Evolutionary conservation across 441 rosid genomes (phyloP).

Genomic region (Macaranga tanarius): DNA sequence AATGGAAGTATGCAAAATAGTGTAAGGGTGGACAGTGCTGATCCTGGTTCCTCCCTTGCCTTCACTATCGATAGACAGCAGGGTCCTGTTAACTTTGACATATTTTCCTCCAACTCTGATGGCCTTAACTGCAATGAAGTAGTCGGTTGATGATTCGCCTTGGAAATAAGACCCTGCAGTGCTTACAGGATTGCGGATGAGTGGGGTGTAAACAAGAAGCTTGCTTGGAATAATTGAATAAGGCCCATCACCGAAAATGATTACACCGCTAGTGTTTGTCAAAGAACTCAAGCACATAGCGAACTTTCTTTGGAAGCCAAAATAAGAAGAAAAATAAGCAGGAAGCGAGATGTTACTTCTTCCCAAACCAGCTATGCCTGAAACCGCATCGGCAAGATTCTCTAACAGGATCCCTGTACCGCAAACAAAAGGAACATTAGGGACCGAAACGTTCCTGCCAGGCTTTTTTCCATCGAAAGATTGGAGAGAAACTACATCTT

Average conservation of each 20-base stretch:
- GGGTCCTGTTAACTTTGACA: conserved; percentile 22
- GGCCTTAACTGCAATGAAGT: conserved; percentile 41
- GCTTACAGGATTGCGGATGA: conserved; percentile 34
- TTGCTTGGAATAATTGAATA: conserved; percentile 26
- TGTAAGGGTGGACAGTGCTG: conserved; percentile 37
- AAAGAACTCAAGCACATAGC: conserved; percentile 36
- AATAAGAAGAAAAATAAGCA: conserved; percentile 31
- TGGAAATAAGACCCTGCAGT: conserved; percentile 7
- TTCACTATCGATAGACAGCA: conserved; percentile 30
- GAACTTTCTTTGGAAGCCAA: conserved; percentile 37
- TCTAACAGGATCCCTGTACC: conserved; percentile 1
- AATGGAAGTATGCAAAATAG: conserved; percentile 30
- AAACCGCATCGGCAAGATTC: conserved; percentile 30
- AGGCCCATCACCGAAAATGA: conserved; percentile 32
- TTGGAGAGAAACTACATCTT: conserved; percentile 30
- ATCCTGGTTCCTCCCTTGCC: conserved; percentile 44
- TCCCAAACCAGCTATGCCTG: conserved; percentile 44
- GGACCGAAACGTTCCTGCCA: conserved; percentile 20
- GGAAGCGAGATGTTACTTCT: conserved; percentile 39
- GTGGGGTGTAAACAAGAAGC: conserved; percentile 30
- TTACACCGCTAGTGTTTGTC: conserved; percentile 14
- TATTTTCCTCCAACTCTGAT: conserved; percentile 29
- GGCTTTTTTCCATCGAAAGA: conserved; percentile 38
- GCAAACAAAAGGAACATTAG: conserved; percentile 30
- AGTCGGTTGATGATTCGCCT: conserved; percentile 33